Evolutionary conservation across 768 basidiomycete genomes (phyloP).

Genomic region (Leccinum subtestaceum): DNA sequence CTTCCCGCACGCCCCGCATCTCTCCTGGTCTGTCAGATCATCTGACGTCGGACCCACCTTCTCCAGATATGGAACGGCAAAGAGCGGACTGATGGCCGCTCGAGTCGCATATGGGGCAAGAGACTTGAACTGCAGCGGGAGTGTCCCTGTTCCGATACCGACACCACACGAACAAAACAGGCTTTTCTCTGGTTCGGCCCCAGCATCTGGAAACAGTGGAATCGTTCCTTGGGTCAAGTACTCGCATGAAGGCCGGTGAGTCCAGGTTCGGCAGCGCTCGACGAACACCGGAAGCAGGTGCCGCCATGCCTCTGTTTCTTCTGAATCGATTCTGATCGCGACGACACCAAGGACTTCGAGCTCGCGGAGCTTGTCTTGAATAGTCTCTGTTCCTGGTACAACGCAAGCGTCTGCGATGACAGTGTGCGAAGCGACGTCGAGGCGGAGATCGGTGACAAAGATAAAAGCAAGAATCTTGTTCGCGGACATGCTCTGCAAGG

Average conservation of each 20-base stretch:
- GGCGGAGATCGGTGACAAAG: constrained; percentile 44
- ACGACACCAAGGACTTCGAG: constrained; percentile 15
- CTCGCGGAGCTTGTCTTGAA: constrained; percentile 1
- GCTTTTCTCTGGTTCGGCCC: constrained; percentile 31
- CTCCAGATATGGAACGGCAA: constrained; percentile 50
- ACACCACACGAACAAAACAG: constrained; percentile 55
- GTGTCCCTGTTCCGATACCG: constrained; percentile 43
- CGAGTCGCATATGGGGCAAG: constrained; percentile 47
- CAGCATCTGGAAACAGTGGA: constrained; percentile 36
- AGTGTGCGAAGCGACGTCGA: constrained; percentile 49
- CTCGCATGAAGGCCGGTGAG: constrained; percentile 46
- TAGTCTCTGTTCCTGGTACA: constrained; percentile 33
- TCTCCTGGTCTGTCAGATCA: not conserved
- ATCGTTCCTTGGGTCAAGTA: constrained; percentile 32
- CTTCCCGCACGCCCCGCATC: constrained; percentile 24
- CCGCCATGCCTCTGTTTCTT: constrained; percentile 42
- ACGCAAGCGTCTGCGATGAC: constrained; percentile 51
- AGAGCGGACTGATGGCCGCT: constrained; percentile 51
- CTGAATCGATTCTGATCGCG: constrained; percentile 12
- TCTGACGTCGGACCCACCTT: constrained; percentile 22
- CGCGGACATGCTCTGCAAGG: constrained; percentile 15
- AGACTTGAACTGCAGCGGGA: constrained; percentile 37
- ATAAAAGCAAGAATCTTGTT: constrained; percentile 38
- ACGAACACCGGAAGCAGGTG: constrained; percentile 47
- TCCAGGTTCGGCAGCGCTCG: constrained; percentile 55